Percentiles rank a stretch among this genome's conserved stretches.
Conservation (phyloP, 345 rosid species). For the Murraya paniculata region DNA sequence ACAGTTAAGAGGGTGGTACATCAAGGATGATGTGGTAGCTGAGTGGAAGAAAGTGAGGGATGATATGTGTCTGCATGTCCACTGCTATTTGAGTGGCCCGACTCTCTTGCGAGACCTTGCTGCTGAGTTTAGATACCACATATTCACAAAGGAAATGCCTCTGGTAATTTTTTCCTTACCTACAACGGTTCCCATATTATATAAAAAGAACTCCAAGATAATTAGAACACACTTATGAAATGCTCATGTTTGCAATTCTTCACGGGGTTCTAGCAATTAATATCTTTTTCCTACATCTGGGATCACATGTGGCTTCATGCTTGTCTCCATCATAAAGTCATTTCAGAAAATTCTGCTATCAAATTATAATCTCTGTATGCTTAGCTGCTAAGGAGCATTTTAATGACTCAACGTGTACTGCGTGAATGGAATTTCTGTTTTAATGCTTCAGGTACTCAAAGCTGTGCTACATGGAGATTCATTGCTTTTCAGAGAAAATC, state of each 20-base stretch:
- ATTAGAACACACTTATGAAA: background rate
- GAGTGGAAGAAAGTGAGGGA: slow-evolving; percentile 84
- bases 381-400: background rate
- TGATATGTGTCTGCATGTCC: slow-evolving; percentile 58
- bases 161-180: slow-evolving; percentile 46
- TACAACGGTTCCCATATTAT: background rate
- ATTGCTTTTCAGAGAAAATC: slow-evolving; percentile 57
- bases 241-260: background rate
- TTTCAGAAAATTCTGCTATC: background rate
- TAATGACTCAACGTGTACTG: background rate
- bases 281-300: background rate
- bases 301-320: background rate
- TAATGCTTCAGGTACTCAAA: slow-evolving; percentile 59
- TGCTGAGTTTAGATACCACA: slow-evolving; percentile 88
- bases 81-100: slow-evolving; percentile 82
- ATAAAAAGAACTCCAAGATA: background rate
- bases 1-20: slow-evolving; percentile 83
- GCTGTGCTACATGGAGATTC: slow-evolving; percentile 80
- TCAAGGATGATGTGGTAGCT: slow-evolving; percentile 86
- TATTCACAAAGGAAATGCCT: slow-evolving; percentile 89
- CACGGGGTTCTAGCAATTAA: background rate
- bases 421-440: slow-evolving; percentile 1
- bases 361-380: background rate
- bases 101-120: slow-evolving; percentile 63
- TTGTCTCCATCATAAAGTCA: background rate